A percentile compares a stretch with the other conserved stretches of the same genome.
Evolutionary conservation across 2,329 filamentous ascomycete genomes (phyloP).

Genomic region (Orbilia quercus): DNA sequence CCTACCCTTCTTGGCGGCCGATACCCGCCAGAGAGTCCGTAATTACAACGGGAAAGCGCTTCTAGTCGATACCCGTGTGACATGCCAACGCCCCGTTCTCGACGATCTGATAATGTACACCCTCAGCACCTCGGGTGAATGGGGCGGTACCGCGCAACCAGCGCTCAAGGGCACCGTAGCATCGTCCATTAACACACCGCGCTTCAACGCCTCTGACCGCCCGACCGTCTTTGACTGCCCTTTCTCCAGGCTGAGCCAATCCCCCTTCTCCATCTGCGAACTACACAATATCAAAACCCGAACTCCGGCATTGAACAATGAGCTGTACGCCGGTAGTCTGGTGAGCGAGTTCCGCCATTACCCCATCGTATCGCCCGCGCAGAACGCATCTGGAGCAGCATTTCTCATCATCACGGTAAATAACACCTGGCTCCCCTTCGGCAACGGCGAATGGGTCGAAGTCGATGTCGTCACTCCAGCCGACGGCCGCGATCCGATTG

Average conservation of each 20-base stretch:
- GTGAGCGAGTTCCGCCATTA: slow-evolving; percentile 29
- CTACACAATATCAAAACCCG: slow-evolving; percentile 14
- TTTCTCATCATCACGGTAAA: slow-evolving; percentile 19
- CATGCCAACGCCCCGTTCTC: slow-evolving; percentile 26
- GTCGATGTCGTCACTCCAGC: slow-evolving; percentile 5
- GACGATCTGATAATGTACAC: slow-evolving; percentile 28
- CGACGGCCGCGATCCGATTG: neutral
- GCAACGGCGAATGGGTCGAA: slow-evolving; percentile 25
- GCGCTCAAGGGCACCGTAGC: slow-evolving; percentile 5
- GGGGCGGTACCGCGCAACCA: neutral
- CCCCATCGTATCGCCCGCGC: slow-evolving; percentile 11
- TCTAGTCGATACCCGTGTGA: slow-evolving; percentile 31
- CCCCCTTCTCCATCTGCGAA: slow-evolving; percentile 22
- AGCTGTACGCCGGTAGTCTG: slow-evolving; percentile 18
- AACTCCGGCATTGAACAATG: neutral
- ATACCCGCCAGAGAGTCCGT: slow-evolving; percentile 14
- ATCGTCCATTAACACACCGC: slow-evolving; percentile 16
- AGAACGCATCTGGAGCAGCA: slow-evolving; percentile 21
- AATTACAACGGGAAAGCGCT: slow-evolving; percentile 23
- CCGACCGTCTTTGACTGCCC: slow-evolving; percentile 30
- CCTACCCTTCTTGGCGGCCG: slow-evolving; percentile 17
- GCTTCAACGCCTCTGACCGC: slow-evolving; percentile 29
- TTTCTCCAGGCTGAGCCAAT: neutral
- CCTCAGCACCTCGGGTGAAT: neutral
- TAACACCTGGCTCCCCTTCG: slow-evolving; percentile 8